Percentiles rank a stretch among this genome's conserved stretches.
Conservation (phyloP, 805 yeast genomes). For the Suhomyces tanzawaensis region DNA sequence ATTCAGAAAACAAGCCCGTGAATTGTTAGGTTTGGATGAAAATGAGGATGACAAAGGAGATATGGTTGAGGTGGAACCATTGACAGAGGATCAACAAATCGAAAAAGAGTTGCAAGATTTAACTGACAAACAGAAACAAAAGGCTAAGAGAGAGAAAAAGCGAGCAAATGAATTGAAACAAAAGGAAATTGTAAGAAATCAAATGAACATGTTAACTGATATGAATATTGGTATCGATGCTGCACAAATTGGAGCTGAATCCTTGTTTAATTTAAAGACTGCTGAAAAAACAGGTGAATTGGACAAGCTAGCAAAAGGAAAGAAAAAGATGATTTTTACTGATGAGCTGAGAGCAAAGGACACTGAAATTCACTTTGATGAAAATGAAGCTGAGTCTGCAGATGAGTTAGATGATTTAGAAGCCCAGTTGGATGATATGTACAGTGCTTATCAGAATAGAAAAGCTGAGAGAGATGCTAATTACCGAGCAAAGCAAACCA, state of each 20-base stretch:
- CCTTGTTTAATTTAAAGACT: constrained; percentile 76
- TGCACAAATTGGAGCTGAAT: constrained; percentile 71
- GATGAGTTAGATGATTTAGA: constrained; percentile 71
- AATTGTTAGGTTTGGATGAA: constrained; percentile 63
- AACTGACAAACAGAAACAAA: constrained; percentile 65
- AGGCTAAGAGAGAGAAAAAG: constrained; percentile 77
- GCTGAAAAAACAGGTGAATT: constrained; percentile 87
- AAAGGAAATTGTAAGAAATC: constrained; percentile 86
- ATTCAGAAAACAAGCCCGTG: constrained; percentile 89
- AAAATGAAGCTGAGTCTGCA: constrained; percentile 32
- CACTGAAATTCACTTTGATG: constrained; percentile 53
- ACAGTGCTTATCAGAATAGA: constrained; percentile 62
- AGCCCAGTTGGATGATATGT: constrained; percentile 80
- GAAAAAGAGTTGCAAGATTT: constrained; percentile 79
- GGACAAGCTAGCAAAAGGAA: constrained; percentile 72
- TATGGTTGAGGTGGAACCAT: constrained; percentile 61
- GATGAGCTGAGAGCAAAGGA: constrained; percentile 54
- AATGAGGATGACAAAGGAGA: constrained; percentile 46
- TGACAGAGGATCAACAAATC: constrained; percentile 86
- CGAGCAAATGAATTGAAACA: constrained; percentile 78
- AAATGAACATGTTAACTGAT: constrained; percentile 94
- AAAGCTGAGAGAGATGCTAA: constrained; percentile 69
- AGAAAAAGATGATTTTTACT: constrained; percentile 59
- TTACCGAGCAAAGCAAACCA: constrained; percentile 62
- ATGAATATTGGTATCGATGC: constrained; percentile 93